phyloP scores from a whole-genome alignment of 306 rosid species.

The Lathyrus aphaca region DNA sequence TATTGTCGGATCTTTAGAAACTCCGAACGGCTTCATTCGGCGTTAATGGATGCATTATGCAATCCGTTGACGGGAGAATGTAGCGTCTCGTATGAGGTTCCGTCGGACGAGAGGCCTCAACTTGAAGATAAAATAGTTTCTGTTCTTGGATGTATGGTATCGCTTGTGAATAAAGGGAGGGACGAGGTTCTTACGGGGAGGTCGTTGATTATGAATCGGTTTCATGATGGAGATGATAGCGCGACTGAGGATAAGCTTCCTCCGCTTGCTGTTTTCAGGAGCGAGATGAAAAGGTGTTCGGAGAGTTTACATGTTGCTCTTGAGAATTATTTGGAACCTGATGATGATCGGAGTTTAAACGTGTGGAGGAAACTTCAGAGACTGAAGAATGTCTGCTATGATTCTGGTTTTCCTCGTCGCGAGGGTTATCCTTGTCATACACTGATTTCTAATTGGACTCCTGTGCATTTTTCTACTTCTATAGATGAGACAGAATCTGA shows the following conservation, averaged over 20 bases:
- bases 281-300: constrained; percentile 94
- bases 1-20: constrained; percentile 89
- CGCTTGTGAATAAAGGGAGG: constrained; percentile 81
- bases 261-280: constrained; percentile 78
- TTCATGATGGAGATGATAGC: constrained; percentile 51
- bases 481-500: constrained; percentile 55
- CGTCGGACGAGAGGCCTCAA: constrained; percentile 84
- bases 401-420: constrained; percentile 76
- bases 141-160: constrained; percentile 85
- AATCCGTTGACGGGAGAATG: constrained; percentile 94
- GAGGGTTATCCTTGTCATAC: constrained; percentile 75
- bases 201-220: constrained; percentile 60
- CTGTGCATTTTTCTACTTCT: constrained; percentile 60
- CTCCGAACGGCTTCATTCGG: constrained; percentile 81
- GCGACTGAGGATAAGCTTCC: constrained; percentile 72
- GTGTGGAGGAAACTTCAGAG: constrained; percentile 94
- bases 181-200: constrained; percentile 91
- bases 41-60: constrained; percentile 84
- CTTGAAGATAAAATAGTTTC: constrained; percentile 94
- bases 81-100: constrained; percentile 73
- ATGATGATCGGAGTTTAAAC: constrained; percentile 68
- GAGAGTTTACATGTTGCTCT: constrained; percentile 98
- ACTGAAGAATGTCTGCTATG: constrained; percentile 94
- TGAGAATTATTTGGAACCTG: constrained; percentile 67
- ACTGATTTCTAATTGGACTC: constrained; percentile 84